These are phyloP conservation scores for Fusarium sambucinum DNA, from an alignment of 2,329 filamentous ascomycete genomes.

Conservation along the genomic window DNA sequence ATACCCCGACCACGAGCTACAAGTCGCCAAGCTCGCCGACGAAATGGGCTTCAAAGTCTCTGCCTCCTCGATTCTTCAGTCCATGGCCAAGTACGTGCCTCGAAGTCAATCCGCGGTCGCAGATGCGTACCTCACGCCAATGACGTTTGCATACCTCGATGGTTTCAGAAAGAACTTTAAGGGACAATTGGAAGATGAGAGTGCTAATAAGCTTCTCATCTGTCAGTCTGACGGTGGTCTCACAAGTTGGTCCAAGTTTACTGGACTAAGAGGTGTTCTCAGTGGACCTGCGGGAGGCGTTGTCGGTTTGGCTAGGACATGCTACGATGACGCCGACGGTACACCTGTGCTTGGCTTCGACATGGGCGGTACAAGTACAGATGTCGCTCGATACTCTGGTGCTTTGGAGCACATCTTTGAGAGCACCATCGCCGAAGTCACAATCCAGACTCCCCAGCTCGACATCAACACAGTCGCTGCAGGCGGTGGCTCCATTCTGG, in stretches of 20 bases:
- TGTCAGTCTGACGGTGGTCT: slow-evolving; percentile 48
- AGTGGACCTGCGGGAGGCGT: slow-evolving; percentile 49
- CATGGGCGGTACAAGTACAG: slow-evolving; percentile 74
- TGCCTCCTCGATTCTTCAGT: slow-evolving; percentile 54
- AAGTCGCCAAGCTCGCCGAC: slow-evolving; percentile 52
- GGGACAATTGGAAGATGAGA: slow-evolving; percentile 44
- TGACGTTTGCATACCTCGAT: slow-evolving; percentile 54
- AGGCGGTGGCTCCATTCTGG: slow-evolving; percentile 65
- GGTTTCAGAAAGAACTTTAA: slow-evolving; percentile 49
- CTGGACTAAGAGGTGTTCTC: slow-evolving; percentile 44
- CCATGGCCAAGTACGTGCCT: slow-evolving; percentile 60
- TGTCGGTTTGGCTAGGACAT: slow-evolving; percentile 46
- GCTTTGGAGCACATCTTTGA: slow-evolving; percentile 79
- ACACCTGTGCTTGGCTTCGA: slow-evolving; percentile 48
- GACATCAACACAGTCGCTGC: slow-evolving; percentile 79
- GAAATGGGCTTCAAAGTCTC: slow-evolving; percentile 59
- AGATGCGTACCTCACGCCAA: slow-evolving; percentile 59
- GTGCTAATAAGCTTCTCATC: slow-evolving; percentile 49
- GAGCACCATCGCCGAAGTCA: slow-evolving; percentile 76
- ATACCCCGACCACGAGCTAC: slow-evolving; percentile 67
- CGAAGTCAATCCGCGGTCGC: slow-evolving; percentile 59
- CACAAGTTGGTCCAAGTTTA: slow-evolving; percentile 48
- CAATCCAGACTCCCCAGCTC: slow-evolving; percentile 77
- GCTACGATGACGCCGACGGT: slow-evolving; percentile 42
- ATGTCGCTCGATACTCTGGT: slow-evolving; percentile 77